Conservation (phyloP, 257 asterid species). For the Penstemon eatonii region DNA sequence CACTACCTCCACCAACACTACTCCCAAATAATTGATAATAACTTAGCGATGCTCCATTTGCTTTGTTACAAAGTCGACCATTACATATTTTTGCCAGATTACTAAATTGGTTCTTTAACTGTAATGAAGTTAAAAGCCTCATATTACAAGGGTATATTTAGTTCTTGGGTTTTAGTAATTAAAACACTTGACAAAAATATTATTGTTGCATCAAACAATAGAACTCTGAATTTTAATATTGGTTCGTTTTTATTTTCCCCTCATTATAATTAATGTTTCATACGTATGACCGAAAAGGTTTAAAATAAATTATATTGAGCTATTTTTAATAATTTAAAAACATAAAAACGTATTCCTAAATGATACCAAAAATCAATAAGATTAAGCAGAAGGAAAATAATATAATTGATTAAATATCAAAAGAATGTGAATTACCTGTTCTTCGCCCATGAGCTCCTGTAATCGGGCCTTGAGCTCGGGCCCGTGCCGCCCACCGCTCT, state of each 20-base stretch:
- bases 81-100: background rate
- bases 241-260: no score
- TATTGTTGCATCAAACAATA: no score
- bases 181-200: no score
- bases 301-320: no score
- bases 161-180: constrained; percentile 47
- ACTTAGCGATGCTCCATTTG: no score
- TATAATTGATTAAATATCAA: background rate
- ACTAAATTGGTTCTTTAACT: background rate
- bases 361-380: constrained; percentile 9
- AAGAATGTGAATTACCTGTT: constrained; percentile 56
- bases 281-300: no score
- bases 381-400: no score
- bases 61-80: background rate
- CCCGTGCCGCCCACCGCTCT: constrained; percentile 95
- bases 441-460: constrained; percentile 86
- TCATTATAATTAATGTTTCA: no score
- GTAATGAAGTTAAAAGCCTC: background rate
- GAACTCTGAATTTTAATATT: no score
- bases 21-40: no score
- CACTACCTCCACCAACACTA: background rate
- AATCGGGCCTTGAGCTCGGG: constrained; percentile 80
- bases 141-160: constrained; percentile 41
- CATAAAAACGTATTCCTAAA: background rate
- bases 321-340: background rate